Conservation (phyloP, 2,329 filamentous ascomycete genomes). For the Paecilomyces formosus region DNA sequence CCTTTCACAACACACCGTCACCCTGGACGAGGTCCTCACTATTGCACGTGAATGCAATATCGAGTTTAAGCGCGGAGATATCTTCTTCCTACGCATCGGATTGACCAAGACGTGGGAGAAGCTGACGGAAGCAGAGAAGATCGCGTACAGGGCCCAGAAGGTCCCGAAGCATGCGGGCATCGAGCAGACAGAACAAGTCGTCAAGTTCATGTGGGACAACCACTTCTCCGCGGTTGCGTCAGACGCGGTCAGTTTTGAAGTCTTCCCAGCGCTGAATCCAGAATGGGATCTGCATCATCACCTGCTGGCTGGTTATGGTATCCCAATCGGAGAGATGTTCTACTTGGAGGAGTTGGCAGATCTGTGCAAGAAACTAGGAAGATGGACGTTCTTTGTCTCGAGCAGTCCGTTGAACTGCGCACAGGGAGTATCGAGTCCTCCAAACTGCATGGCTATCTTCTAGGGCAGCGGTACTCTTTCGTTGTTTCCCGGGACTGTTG, state of each 20-base stretch:
- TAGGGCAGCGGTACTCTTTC: slow-evolving; percentile 8
- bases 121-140: slow-evolving; percentile 20
- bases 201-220: slow-evolving; percentile 54
- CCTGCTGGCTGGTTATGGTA: slow-evolving; percentile 29
- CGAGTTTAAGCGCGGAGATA: slow-evolving; percentile 27
- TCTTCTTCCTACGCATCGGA: slow-evolving; percentile 33
- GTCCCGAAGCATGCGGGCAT: slow-evolving; percentile 27
- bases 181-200: slow-evolving; percentile 33
- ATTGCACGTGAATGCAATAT: slow-evolving; percentile 29
- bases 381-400: slow-evolving; percentile 32
- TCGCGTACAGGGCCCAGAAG: slow-evolving; percentile 21
- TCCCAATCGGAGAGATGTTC: slow-evolving; percentile 35
- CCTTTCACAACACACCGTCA: slow-evolving; percentile 23
- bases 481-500: not conserved
- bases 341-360: slow-evolving; percentile 29
- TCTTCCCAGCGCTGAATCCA: slow-evolving; percentile 31
- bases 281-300: slow-evolving; percentile 31
- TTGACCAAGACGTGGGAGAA: slow-evolving; percentile 25
- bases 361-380: slow-evolving; percentile 21
- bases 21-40: slow-evolving; percentile 26
- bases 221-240: slow-evolving; percentile 53
- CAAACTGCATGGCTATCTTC: slow-evolving; percentile 38
- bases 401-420: slow-evolving; percentile 33
- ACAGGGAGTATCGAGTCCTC: slow-evolving; percentile 33
- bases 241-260: slow-evolving; percentile 53